A percentile compares a stretch with the other conserved stretches of the same genome.
Conservation (phyloP, 2,329 filamentous ascomycete genomes). For the Aureobasidium sp. region DNA sequence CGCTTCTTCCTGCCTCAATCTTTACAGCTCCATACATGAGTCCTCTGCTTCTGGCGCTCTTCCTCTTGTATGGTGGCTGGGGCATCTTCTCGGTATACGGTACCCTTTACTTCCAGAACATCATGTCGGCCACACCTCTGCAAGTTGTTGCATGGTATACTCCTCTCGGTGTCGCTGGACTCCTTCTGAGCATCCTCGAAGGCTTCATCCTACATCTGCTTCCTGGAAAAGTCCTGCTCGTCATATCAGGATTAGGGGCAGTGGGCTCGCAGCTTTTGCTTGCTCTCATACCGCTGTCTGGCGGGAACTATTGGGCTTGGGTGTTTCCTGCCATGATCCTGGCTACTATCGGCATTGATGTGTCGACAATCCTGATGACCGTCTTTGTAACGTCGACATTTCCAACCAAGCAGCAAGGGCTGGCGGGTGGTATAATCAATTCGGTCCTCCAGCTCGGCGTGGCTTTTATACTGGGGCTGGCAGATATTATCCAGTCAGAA, state of each 20-base stretch:
- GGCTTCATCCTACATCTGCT: conserved; percentile 59
- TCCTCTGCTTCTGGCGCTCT: conserved; percentile 49
- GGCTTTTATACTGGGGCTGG: conserved; percentile 61
- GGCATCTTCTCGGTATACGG: conserved; percentile 62
- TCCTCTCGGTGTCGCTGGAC: conserved; percentile 59
- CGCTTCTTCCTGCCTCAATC: conserved; percentile 60
- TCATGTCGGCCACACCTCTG: conserved; percentile 50
- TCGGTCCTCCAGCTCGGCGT: conserved; percentile 63
- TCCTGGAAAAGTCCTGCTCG: conserved; percentile 52
- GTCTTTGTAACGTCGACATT: conserved; percentile 65
- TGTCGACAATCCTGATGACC: conserved; percentile 65
- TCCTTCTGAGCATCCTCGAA: conserved; percentile 52
- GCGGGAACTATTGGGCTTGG: conserved; percentile 60
- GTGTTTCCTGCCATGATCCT: conserved; percentile 63
- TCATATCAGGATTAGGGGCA: conserved; percentile 53
- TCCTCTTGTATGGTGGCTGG: conserved; percentile 60
- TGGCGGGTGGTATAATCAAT: conserved; percentile 64
- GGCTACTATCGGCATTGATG: conserved; percentile 63
- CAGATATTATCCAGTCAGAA: conserved; percentile 51
- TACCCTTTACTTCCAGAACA: conserved; percentile 57
- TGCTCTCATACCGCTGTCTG: conserved; percentile 47
- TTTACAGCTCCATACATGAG: conserved; percentile 63
- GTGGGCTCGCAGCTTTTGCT: conserved; percentile 53
- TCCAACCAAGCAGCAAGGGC: conserved; percentile 56
- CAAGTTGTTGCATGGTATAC: conserved; percentile 60